Conservation (phyloP, 352 stramenopile species). For the Globisporangium acanthophoron region DNA sequence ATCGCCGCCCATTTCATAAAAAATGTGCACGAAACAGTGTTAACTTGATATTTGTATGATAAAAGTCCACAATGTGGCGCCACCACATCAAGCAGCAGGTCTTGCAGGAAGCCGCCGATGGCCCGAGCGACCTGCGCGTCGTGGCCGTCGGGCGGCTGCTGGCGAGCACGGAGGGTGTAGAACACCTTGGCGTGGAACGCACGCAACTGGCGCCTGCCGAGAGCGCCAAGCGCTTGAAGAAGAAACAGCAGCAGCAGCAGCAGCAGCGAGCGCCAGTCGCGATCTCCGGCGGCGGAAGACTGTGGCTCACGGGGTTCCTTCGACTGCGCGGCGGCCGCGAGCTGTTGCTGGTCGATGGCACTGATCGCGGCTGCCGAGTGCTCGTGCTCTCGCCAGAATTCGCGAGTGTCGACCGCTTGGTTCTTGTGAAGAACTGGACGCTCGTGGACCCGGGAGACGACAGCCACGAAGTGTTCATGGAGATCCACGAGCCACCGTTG, state of each 20-base stretch:
- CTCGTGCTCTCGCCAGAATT: conserved; percentile 33
- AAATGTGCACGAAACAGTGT: background rate
- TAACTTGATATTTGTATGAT: background rate
- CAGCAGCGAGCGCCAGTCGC: no score
- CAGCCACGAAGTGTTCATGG: conserved; percentile 8
- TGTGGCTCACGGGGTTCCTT: conserved; percentile 51
- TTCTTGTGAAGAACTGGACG: conserved; percentile 59
- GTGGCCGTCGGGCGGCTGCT: background rate
- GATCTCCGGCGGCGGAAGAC: background rate
- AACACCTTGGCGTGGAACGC: no score
- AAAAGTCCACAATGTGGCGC: conserved; percentile 4
- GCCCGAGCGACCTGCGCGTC: background rate
- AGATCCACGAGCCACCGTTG: conserved; percentile 20
- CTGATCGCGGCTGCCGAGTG: conserved; percentile 11
- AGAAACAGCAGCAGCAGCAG: background rate
- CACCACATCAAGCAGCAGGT: conserved; percentile 10
- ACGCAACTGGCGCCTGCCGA: background rate
- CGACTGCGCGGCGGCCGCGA: conserved; percentile 12
- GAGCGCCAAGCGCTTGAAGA: background rate
- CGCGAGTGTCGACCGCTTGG: conserved; percentile 33
- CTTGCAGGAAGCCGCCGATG: background rate
- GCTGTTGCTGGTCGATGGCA: conserved; percentile 35
- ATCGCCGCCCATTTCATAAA: background rate
- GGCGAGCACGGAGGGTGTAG: background rate
- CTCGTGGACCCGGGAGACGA: conserved; percentile 19